Percentiles rank a stretch among this genome's conserved stretches.
Evolutionary conservation across 805 yeast genomes (phyloP).

Genomic region (Tetrapisispora taiwanensis): DNA sequence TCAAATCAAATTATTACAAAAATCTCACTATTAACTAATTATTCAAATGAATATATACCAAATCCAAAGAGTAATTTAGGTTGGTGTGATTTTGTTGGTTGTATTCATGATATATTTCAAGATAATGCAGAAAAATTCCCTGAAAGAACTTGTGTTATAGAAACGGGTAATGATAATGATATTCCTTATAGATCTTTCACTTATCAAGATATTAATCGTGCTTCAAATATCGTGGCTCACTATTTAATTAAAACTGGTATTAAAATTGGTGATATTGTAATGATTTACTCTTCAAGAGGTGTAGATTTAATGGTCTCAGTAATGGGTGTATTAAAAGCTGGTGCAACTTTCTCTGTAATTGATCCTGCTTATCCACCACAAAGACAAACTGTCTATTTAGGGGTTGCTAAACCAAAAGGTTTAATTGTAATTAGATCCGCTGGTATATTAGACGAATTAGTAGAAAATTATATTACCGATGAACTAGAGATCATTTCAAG

Average conservation of each 20-base stretch:
- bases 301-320: constrained; percentile 95
- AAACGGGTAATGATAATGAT: constrained; percentile 59
- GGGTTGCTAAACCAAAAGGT: constrained; percentile 90
- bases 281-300: constrained; percentile 96
- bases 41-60: constrained; percentile 57
- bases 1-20: constrained; percentile 43
- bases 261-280: constrained; percentile 84
- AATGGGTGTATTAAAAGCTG: constrained; percentile 96
- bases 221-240: constrained; percentile 89
- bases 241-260: constrained; percentile 74
- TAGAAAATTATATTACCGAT: constrained; percentile 61
- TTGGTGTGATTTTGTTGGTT: constrained; percentile 87
- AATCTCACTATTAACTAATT: constrained; percentile 56
- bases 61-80: constrained; percentile 81
- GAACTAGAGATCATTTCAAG: constrained; percentile 66
- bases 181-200: constrained; percentile 60
- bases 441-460: constrained; percentile 68
- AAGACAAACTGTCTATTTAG: constrained; percentile 84
- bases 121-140: constrained; percentile 79
- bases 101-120: constrained; percentile 92
- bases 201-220: constrained; percentile 80
- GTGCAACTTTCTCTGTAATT: constrained; percentile 96
- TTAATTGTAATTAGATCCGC: constrained; percentile 86
- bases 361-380: constrained; percentile 99
- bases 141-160: constrained; percentile 83